Conservation (phyloP, 1,139 yeast species). For the Arxiozyma telluris region DNA sequence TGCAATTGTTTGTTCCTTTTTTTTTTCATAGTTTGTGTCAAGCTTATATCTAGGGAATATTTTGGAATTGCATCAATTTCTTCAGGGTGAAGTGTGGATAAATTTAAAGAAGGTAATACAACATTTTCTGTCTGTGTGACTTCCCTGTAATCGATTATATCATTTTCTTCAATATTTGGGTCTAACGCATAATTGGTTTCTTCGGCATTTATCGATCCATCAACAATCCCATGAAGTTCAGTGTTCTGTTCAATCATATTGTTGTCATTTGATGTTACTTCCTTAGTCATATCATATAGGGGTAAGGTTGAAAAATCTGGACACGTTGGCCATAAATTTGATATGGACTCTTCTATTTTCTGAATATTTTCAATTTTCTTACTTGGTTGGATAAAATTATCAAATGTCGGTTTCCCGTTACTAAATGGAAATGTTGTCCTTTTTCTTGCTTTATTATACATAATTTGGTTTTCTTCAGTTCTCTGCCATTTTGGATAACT, state of each 20-base stretch:
- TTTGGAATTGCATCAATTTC: neutral
- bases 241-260: neutral
- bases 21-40: conserved; percentile 21
- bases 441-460: conserved; percentile 30
- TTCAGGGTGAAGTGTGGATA: conserved; percentile 9
- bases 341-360: conserved; percentile 18
- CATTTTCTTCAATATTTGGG: neutral
- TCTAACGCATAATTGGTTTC: neutral
- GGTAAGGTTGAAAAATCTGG: conserved; percentile 2
- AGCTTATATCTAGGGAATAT: conserved; percentile 13
- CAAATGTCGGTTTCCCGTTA: conserved; percentile 10
- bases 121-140: neutral
- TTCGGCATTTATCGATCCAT: neutral
- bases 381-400: conserved; percentile 8
- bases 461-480: conserved; percentile 29
- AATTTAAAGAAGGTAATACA: neutral
- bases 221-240: neutral
- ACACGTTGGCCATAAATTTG: conserved; percentile 26
- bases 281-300: neutral
- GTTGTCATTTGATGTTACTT: neutral
- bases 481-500: conserved; percentile 35
- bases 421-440: conserved; percentile 11
- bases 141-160: neutral
- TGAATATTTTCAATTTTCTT: conserved; percentile 11
- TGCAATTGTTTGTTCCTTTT: conserved; percentile 4